Base-by-base conservation (phyloP, 345 rosid species). In the Reutealis trisperma region DNA sequence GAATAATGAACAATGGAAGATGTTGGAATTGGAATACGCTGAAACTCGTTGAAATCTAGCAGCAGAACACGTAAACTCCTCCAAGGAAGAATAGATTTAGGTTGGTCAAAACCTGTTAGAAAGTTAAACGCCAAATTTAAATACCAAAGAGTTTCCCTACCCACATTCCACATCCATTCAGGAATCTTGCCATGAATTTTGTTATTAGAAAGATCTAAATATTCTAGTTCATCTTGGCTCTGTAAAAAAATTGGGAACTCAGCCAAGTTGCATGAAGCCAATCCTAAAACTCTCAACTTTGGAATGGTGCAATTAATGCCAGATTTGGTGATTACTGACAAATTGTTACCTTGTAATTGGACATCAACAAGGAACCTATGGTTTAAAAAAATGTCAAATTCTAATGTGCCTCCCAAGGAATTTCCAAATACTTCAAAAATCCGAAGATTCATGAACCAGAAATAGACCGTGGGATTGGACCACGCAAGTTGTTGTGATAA, bases 211-310 rank as follows among this genome's bases (percentile, higher is more conserved):
- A 84, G 73, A 27, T 72, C 83, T 5, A 84, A 59, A 14, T 4
- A 5, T 1, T 0, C 0, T 27, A 86, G 63, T 32, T 70, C 22
- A 69, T 59, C 19, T 54, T 74, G 78, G 27, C 14, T 55, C 2
- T 16, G 32, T 13, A 84, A 25, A 52, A 86, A 75, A 22, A 32
- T 6, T 11, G 87, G 89, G 24, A 86, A 77, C 60, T 77, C 70
- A 1, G 0, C 9, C 12, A 78, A 44, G 25, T 70, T 64, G 64
- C 82, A 81, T 27, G 67, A 67, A 45, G 9, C 8, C 27, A 64
- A 34, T 44, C 49, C 27, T 44, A 54, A 54, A 5, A 0, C 0
- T 6, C 1, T 1, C 0, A 54, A 44, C 47, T 44, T 6, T 44
- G 47, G 2, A 44, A 44, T 9, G 10, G 47, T 44, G 47, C 8